Conservation (phyloP, 345 rosid genomes). For the Lumnitzera racemosa region DNA sequence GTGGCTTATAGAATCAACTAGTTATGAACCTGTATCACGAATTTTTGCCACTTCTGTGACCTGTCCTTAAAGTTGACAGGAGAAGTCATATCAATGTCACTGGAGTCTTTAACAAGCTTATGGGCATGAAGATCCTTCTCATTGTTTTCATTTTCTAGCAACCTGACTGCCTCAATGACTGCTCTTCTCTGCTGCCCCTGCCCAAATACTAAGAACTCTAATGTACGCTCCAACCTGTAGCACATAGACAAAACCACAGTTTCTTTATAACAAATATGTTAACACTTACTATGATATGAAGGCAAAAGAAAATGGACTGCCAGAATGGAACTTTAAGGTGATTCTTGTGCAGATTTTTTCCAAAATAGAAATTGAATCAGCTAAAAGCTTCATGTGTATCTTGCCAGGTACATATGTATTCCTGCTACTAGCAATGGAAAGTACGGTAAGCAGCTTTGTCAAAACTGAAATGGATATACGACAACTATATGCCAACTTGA, state of each 20-base stretch:
- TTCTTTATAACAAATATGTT: not conserved
- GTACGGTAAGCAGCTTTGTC: too few relatives aligned
- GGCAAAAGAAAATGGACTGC: not conserved
- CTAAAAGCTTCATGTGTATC: too few relatives aligned
- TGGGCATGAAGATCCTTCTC: slow-evolving; percentile 20
- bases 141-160: slow-evolving; percentile 54
- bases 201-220: slow-evolving; percentile 82
- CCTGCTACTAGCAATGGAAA: too few relatives aligned
- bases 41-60: slow-evolving; percentile 91
- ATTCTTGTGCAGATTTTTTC: too few relatives aligned
- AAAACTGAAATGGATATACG: too few relatives aligned
- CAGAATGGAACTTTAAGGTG: not conserved
- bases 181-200: slow-evolving; percentile 95
- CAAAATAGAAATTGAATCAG: too few relatives aligned
- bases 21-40: slow-evolving; percentile 68
- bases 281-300: not conserved
- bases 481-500: too few relatives aligned
- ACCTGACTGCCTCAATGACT: slow-evolving; percentile 79
- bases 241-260: slow-evolving; percentile 12
- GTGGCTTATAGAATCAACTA: not conserved
- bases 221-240: slow-evolving; percentile 68
- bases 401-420: too few relatives aligned
- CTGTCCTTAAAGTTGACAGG: slow-evolving; percentile 57
- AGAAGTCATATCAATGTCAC: slow-evolving; percentile 25
- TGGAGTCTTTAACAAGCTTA: slow-evolving; percentile 30